Evolutionary conservation across 352 stramenopile species (phyloP).

Genomic region (Elongisporangium senticosum): DNA sequence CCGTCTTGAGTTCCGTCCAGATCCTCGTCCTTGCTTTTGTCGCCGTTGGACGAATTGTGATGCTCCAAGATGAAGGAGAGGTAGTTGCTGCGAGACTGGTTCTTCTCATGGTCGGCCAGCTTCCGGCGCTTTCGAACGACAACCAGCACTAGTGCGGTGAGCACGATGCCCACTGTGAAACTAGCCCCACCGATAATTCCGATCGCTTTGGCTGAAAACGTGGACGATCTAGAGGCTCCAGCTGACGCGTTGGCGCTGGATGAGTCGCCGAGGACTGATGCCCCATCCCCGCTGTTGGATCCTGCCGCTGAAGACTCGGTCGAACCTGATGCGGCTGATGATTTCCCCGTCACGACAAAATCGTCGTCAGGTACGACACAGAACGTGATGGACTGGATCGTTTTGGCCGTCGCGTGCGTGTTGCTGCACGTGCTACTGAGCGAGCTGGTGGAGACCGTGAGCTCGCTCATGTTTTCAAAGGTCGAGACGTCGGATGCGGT

Average conservation of each 20-base stretch:
- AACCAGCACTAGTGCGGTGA: conserved; percentile 30
- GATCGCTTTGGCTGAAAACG: conserved; percentile 43
- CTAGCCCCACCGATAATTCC: conserved; percentile 45
- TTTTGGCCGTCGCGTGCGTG: conserved; percentile 11
- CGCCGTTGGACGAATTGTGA: conserved; percentile 4
- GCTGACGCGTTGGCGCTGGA: neutral
- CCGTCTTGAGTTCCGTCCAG: conserved; percentile 4
- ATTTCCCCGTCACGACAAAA: neutral
- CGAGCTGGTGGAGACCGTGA: conserved; percentile 22
- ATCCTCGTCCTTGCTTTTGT: conserved; percentile 22
- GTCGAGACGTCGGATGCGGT: conserved; percentile 36
- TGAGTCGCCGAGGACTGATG: neutral
- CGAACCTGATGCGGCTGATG: conserved; percentile 4
- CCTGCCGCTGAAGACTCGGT: conserved; percentile 7
- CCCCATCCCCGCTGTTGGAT: conserved; percentile 7
- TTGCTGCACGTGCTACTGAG: conserved; percentile 25
- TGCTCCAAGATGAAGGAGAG: conserved; percentile 20
- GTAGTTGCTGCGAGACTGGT: conserved; percentile 22
- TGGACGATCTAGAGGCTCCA: conserved; percentile 6
- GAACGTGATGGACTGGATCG: conserved; percentile 29
- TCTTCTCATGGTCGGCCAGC: conserved; percentile 10
- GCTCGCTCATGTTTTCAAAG: conserved; percentile 23
- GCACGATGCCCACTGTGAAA: conserved; percentile 33
- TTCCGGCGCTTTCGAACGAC: conserved; percentile 28
- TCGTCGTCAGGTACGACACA: conserved; percentile 26